Conservation (phyloP, 2,329 filamentous ascomycete genomes). For the Verticillium tricorpus region DNA sequence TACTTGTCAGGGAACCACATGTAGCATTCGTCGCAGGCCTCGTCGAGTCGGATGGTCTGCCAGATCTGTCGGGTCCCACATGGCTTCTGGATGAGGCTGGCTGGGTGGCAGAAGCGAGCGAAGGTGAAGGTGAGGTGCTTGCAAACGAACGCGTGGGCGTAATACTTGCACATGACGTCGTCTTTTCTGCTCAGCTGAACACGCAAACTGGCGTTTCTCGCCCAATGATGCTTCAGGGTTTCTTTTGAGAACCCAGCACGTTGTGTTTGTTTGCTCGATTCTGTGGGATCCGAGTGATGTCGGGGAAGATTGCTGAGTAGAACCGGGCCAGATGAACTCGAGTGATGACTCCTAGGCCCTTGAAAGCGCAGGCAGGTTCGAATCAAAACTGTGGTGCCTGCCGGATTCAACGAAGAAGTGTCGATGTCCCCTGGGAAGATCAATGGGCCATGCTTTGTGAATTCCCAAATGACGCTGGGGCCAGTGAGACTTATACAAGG, state of each 20-base stretch:
- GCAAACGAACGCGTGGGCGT: constrained; percentile 30
- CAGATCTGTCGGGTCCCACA: constrained; percentile 27
- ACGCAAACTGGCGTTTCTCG: neutral
- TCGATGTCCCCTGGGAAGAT: neutral
- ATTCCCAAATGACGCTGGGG: neutral
- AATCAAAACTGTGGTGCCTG: too few species aligned
- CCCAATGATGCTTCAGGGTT: too few species aligned
- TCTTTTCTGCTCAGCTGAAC: neutral
- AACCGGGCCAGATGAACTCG: too few species aligned
- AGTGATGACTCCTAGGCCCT: too few species aligned
- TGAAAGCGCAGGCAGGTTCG: too few species aligned
- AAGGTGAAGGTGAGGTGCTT: constrained; percentile 28
- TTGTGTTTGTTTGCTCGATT: too few species aligned
- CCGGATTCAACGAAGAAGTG: neutral
- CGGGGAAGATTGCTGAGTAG: too few species aligned
- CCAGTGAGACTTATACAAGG: neutral
- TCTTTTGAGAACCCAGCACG: too few species aligned
- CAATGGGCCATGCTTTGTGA: neutral
- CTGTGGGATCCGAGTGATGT: too few species aligned
- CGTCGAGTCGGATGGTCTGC: constrained; percentile 30
- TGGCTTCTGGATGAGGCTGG: constrained; percentile 29
- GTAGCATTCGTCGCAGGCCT: constrained; percentile 29
- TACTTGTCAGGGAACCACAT: constrained; percentile 22
- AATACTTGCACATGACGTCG: constrained; percentile 30
- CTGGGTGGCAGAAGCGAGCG: constrained; percentile 28